Conservation (phyloP, 345 rosid genomes). For the Rhodamnia argentea region DNA sequence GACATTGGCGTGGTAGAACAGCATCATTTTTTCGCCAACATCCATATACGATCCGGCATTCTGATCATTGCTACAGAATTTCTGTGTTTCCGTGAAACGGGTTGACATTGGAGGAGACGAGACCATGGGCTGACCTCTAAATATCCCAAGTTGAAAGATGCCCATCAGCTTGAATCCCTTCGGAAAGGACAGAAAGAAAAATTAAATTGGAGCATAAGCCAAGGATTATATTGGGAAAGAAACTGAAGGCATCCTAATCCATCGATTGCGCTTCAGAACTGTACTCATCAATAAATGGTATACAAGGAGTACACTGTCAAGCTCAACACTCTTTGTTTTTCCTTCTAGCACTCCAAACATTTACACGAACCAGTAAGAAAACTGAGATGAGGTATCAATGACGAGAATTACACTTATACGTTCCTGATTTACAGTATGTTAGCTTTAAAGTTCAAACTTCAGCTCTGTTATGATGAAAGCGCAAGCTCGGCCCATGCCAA, state of each 20-base stretch:
- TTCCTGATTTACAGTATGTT: slow-evolving; percentile 33
- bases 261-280: not conserved
- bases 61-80: not conserved
- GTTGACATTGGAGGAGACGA: not conserved
- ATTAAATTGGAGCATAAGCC: not conserved
- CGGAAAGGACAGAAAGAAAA: not conserved
- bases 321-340: slow-evolving; percentile 11
- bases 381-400: not conserved
- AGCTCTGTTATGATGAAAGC: slow-evolving; percentile 46
- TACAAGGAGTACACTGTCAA: slow-evolving; percentile 14
- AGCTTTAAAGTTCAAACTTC: slow-evolving; percentile 7
- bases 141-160: not conserved
- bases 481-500: slow-evolving; percentile 99
- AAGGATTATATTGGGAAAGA: not conserved
- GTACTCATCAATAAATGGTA: slow-evolving; percentile 15
- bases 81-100: not conserved
- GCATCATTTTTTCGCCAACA: not conserved
- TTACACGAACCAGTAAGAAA: slow-evolving; percentile 20
- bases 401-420: slow-evolving; percentile 2
- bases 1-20: not conserved
- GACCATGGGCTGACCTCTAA: not conserved
- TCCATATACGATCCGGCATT: not conserved
- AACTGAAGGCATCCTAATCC: not conserved
- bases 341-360: slow-evolving; percentile 16
- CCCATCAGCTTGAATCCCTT: not conserved